Conservation (phyloP, 1,139 yeast species). For the Geotrichum restrictum region DNA sequence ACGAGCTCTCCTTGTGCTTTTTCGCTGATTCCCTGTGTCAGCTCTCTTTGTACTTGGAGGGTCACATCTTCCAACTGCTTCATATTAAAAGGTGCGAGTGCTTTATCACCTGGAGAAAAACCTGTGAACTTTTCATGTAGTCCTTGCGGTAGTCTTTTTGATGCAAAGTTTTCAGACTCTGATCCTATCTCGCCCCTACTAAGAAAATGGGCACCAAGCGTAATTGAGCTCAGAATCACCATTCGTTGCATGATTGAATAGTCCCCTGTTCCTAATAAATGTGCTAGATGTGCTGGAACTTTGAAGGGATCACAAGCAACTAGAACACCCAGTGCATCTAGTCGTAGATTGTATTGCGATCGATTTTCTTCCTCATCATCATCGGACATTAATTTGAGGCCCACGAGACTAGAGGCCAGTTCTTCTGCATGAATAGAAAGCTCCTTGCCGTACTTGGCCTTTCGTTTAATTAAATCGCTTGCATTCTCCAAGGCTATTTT, state of each 20-base stretch:
- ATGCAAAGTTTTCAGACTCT: slow-evolving; percentile 38
- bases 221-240: slow-evolving; percentile 51
- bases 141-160: slow-evolving; percentile 47
- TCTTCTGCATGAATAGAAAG: slow-evolving; percentile 48
- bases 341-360: slow-evolving; percentile 49
- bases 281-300: slow-evolving; percentile 42
- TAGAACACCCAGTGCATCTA: slow-evolving; percentile 52
- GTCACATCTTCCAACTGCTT: slow-evolving; percentile 14
- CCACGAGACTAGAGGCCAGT: slow-evolving; percentile 47
- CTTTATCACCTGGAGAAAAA: background rate
- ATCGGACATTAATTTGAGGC: slow-evolving; percentile 35
- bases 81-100: slow-evolving; percentile 8
- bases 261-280: slow-evolving; percentile 54
- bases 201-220: slow-evolving; percentile 45
- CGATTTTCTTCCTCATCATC: slow-evolving; percentile 47
- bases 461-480: slow-evolving; percentile 54
- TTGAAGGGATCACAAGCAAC: slow-evolving; percentile 48
- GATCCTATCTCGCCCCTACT: slow-evolving; percentile 43
- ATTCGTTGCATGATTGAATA: slow-evolving; percentile 62
- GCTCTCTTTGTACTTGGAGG: slow-evolving; percentile 24
- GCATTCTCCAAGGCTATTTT: slow-evolving; percentile 51
- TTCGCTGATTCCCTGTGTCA: slow-evolving; percentile 41
- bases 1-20: slow-evolving; percentile 44
- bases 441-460: slow-evolving; percentile 53
- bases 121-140: slow-evolving; percentile 41